phyloP scores from a whole-genome alignment of 2,329 filamentous ascomycete species.

The Aspergillus bombycis region DNA sequence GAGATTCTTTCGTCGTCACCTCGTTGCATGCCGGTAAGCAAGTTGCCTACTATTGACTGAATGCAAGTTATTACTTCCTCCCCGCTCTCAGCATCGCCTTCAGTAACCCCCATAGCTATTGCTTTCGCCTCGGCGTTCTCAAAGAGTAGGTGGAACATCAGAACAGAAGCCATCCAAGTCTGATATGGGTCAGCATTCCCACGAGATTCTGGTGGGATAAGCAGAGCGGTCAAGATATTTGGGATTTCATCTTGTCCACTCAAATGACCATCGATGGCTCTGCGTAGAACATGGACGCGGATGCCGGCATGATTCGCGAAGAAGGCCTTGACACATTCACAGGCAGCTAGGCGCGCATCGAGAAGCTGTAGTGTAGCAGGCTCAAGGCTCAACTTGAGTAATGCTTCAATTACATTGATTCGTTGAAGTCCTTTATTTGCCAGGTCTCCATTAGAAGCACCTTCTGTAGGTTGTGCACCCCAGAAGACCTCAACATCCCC shows the following conservation, averaged over 20 bases:
- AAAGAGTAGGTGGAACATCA: constrained; percentile 82
- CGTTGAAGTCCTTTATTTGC: constrained; percentile 56
- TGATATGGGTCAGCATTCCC: constrained; percentile 79
- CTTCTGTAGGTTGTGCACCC: constrained; percentile 27
- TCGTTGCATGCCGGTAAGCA: constrained; percentile 77
- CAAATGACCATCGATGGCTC: constrained; percentile 85
- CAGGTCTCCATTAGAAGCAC: constrained; percentile 39
- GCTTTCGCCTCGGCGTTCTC: constrained; percentile 79
- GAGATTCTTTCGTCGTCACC: constrained; percentile 77
- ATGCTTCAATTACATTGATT: constrained; percentile 90
- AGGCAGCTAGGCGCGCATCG: constrained; percentile 80
- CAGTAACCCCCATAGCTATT: constrained; percentile 77
- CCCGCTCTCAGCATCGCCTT: constrained; percentile 84
- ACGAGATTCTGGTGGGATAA: constrained; percentile 66
- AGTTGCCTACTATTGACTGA: constrained; percentile 81
- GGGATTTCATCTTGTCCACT: constrained; percentile 78
- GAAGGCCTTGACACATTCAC: constrained; percentile 91
- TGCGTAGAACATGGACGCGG: constrained; percentile 78
- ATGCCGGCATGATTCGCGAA: constrained; percentile 81
- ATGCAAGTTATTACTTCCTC: constrained; percentile 96
- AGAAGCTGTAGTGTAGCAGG: constrained; percentile 69
- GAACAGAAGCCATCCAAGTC: constrained; percentile 84
- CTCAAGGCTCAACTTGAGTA: constrained; percentile 80
- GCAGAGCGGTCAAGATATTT: constrained; percentile 83
- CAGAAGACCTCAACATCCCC: constrained; percentile 76